Percentiles rank a stretch among this genome's conserved stretches.
Evolutionary conservation across 257 asterid genomes (phyloP).

Genomic region (Fraxinus quadrangulata): DNA sequence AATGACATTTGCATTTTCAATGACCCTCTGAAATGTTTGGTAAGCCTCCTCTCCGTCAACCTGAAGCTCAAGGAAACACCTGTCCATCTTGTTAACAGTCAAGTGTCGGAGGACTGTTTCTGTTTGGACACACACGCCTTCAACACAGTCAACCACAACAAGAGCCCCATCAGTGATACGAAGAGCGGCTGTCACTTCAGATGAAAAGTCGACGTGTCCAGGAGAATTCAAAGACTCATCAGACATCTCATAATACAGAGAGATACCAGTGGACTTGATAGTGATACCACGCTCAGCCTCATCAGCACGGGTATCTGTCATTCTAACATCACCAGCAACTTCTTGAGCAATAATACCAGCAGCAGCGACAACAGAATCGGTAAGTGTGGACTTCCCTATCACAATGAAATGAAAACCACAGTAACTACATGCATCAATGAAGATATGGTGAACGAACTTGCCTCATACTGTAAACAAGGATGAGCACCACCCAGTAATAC

Average conservation of each 20-base stretch:
- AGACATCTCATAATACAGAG: constrained; percentile 51
- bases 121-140: constrained; percentile 53
- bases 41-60: constrained; percentile 58
- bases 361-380: constrained; percentile 60
- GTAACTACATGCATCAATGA: not conserved
- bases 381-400: constrained; percentile 57
- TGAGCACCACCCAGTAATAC: not conserved
- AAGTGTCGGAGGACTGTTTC: constrained; percentile 51
- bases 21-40: constrained; percentile 50
- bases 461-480: not conserved
- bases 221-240: constrained; percentile 44
- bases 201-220: constrained; percentile 54
- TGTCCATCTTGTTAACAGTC: constrained; percentile 57
- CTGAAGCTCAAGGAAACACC: constrained; percentile 56
- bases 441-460: not conserved
- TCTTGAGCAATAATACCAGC: constrained; percentile 63
- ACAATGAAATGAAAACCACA: not conserved
- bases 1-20: constrained; percentile 51
- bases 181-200: constrained; percentile 54
- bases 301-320: constrained; percentile 64
- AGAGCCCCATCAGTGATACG: constrained; percentile 56
- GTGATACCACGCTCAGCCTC: constrained; percentile 67
- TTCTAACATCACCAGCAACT: constrained; percentile 57
- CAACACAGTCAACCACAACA: constrained; percentile 52
- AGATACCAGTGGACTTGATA: constrained; percentile 57